Evolutionary conservation across 768 basidiomycete species (phyloP), one percentile per base, ranked within the genome.

Genomic region (Leccinum uliginosum): DNA sequence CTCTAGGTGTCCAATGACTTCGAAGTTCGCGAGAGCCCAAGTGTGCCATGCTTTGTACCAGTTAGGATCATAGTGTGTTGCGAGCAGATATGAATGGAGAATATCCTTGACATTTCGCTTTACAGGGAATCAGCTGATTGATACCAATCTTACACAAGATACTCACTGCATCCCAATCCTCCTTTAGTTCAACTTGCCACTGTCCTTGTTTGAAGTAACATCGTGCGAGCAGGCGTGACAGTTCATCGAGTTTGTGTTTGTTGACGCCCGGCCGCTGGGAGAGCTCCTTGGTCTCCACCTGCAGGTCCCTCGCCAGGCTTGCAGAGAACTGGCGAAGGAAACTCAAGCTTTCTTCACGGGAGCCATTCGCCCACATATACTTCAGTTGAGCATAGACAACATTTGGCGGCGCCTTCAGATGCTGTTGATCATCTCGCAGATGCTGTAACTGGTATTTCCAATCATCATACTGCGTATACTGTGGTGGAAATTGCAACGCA

Each of bases 41-140:
- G 93, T 93, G 67, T 99, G 97, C 95, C 95, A 98, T 17, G 96
- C 97, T 70, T 99, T 98, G 73, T 98, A 98, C 97, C 97, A 99
- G n/a, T 81, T 79, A 4, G 89, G 84, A 69, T 98, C 96, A 61
- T 91, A 91, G 64, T 89, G 86, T 2, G 97, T 98, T 0, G 97
- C 91, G 29, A 87, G 78, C 51, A 82, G 79, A 72, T 97, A 98
- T 4, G 91, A 85, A 61, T 86, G 83, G 7, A 99, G 75, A 55
- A 98, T 92, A 45, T 89, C 87, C 51, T 86, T 82, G 23, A 89
- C 83, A 56, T 91, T 87, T 59, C 86, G 78, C 91, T 94, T 65
- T 30, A 49, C 26, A 6, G 35, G 27, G 34, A n/a, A 29, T 71
- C 43, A 71, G 60, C 50, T 15, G n/a, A 12, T 47, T 24, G 50